Base-by-base conservation (phyloP, 2,329 filamentous ascomycete genomes). In the Chrysoporthe puriensis region DNA sequence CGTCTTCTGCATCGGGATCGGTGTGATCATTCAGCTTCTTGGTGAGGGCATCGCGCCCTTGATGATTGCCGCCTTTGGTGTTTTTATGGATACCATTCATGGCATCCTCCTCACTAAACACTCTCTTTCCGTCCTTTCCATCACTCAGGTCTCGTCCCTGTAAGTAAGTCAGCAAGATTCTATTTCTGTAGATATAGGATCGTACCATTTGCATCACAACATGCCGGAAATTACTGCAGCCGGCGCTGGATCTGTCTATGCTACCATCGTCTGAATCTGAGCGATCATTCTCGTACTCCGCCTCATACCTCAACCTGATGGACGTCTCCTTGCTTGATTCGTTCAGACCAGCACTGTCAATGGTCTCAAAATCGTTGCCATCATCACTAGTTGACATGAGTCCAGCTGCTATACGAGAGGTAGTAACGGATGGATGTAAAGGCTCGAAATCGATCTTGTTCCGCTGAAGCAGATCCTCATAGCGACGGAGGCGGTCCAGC, bases 381-480 rank as follows among this genome's bases (percentile, higher is more conserved):
- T 21, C 44, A 8, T 52, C 34, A 6, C 14, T 21, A 14, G 14
- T 5, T 11, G 42, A 16, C 8, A 13, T 21, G 14, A 11, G 1
- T 18, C 14, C 59, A 11, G 46, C 43, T 14, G 21, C 6, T n/a
- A 71, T 66, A 8, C 32, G 60, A 54, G 69, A 71, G 32, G 66
- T 68, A 61, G 69, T 70, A 4, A 14, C n/a, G 2, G 63, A 63
- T 14, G 69, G 72, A 44, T 78, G 78, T 0, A 83, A 72, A 0
- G 80, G 76, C 36, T 89, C 82, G 70, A 90, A 90, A 0, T 76
- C 69, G 66, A 91, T 81, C 44, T 84, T 80, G 67, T 90, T 81
- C 69, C 84, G 76, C 14, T 79, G 80, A 7, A 91, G 81, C 40
- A 91, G 74, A 14, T 76, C 75, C 74, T 91, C 88, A 69, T 90